phyloP scores from a whole-genome alignment of 108 stramenopile genomes.

The Cyclotella baltica region DNA sequence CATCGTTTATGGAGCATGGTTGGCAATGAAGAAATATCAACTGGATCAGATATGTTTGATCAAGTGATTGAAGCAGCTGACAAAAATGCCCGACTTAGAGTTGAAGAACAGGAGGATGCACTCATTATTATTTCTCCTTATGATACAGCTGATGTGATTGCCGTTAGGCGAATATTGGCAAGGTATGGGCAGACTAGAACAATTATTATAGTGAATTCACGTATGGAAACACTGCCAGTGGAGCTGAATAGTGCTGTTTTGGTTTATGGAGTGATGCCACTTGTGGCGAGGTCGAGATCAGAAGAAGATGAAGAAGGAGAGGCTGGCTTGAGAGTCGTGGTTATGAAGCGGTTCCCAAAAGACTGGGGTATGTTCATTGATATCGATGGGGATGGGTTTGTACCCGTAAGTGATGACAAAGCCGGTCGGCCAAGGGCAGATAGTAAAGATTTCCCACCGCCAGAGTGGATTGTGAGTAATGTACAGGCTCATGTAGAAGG shows the following conservation, averaged over 20 bases:
- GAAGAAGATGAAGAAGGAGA: constrained; percentile 6
- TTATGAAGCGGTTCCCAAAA: constrained; percentile 51
- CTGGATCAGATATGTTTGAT: constrained; percentile 54
- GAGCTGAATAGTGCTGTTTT: background rate
- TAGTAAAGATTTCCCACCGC: constrained; percentile 26
- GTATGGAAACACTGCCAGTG: constrained; percentile 4
- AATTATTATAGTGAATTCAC: constrained; percentile 13
- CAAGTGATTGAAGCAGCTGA: constrained; percentile 49
- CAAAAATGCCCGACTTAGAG: constrained; percentile 31
- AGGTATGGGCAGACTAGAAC: constrained; percentile 30
- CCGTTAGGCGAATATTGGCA: constrained; percentile 45
- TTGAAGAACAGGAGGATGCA: constrained; percentile 43
- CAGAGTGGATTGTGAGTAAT: constrained; percentile 31
- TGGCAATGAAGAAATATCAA: constrained; percentile 25
- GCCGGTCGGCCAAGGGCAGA: background rate
- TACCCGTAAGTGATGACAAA: background rate
- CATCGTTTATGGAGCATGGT: constrained; percentile 60
- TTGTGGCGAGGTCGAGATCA: constrained; percentile 27
- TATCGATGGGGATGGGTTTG: constrained; percentile 47
- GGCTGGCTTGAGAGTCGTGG: constrained; percentile 42
- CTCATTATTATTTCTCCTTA: constrained; percentile 48
- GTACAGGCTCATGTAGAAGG: constrained; percentile 39
- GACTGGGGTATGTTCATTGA: constrained; percentile 46
- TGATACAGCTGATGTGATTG: constrained; percentile 44
- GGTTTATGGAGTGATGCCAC: constrained; percentile 16